These are phyloP conservation scores for Colletotrichum lini DNA, from an alignment of 2,329 filamentous ascomycete genomes.

Conservation along the genomic window DNA sequence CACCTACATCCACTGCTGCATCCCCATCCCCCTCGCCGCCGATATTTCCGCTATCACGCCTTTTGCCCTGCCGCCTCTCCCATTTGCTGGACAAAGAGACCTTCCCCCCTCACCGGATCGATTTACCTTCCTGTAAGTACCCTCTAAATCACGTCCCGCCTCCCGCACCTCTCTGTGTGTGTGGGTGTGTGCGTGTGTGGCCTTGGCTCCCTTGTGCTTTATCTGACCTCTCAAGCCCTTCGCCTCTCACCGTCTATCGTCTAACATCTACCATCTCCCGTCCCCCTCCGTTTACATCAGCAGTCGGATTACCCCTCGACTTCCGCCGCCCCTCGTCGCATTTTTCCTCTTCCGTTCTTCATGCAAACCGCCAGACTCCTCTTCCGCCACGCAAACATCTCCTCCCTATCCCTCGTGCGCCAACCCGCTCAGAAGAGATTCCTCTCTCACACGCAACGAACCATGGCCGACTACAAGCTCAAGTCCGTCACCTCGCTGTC, in stretches of 20 bases:
- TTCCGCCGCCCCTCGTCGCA: background rate
- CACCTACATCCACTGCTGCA: background rate
- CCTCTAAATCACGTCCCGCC: background rate
- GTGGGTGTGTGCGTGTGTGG: background rate
- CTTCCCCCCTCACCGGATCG: background rate
- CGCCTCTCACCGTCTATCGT: background rate
- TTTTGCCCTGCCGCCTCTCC: background rate
- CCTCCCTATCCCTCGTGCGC: background rate
- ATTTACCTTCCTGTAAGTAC: background rate
- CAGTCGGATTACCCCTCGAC: conserved; percentile 22
- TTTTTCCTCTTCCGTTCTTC: conserved; percentile 4
- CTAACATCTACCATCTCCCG: background rate
- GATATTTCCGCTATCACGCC: background rate
- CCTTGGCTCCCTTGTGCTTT: conserved; percentile 1
- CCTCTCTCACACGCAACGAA: conserved; percentile 49
- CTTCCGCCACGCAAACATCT: conserved; percentile 1
- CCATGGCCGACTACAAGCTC: conserved; percentile 77
- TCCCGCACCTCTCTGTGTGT: background rate
- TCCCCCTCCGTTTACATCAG: conserved; percentile 3
- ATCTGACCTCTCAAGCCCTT: background rate
- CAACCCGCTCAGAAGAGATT: conserved; percentile 20
- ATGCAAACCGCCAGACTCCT: conserved; percentile 36
- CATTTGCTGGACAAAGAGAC: background rate
- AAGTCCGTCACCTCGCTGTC: conserved; percentile 83
- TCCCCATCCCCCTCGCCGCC: background rate